Evolutionary conservation across 768 basidiomycete species (phyloP).

Genomic region (Calocybe cyanea): DNA sequence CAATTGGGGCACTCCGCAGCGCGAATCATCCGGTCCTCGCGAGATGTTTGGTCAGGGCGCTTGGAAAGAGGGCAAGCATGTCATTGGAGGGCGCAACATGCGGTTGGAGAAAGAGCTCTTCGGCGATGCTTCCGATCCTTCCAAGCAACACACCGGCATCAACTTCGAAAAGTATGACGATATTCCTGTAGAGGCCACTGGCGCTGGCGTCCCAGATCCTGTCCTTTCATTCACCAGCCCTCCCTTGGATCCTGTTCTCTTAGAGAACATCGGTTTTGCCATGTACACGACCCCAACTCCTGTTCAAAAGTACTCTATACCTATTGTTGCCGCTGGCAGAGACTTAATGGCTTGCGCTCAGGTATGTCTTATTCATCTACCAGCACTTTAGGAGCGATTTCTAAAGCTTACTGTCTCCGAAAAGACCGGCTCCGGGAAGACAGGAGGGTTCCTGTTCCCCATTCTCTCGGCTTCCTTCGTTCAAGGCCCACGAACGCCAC

Average conservation of each 20-base stretch:
- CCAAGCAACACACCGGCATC: constrained; percentile 93
- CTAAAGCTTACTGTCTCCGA: not conserved
- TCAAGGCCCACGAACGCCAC: constrained; percentile 73
- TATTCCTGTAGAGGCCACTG: constrained; percentile 98
- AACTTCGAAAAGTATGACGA: constrained; percentile 99
- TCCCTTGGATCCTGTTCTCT: constrained; percentile 87
- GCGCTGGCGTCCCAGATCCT: constrained; percentile 95
- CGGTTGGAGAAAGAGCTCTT: constrained; percentile 96
- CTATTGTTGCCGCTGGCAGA: constrained; percentile 87
- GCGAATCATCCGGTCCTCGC: constrained; percentile 41
- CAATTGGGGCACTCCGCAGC: constrained; percentile 30
- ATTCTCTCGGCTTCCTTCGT: constrained; percentile 92
- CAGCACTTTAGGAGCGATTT: constrained; percentile 9
- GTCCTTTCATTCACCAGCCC: constrained; percentile 82
- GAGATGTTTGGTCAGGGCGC: constrained; percentile 61
- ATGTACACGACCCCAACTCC: constrained; percentile 96
- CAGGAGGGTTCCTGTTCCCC: constrained; percentile 98
- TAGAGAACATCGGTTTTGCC: constrained; percentile 92
- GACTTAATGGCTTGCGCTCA: constrained; percentile 96
- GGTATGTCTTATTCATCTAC: constrained; percentile 36
- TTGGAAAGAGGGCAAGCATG: constrained; percentile 90
- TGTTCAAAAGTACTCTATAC: constrained; percentile 99
- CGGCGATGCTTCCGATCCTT: constrained; percentile 81
- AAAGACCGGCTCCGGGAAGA: constrained; percentile 99
- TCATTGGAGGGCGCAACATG: constrained; percentile 77